Evolutionary conservation across 805 yeast genomes (phyloP), one percentile per base, ranked within the genome.

Genomic region (Saccharomycopsis sp.): DNA sequence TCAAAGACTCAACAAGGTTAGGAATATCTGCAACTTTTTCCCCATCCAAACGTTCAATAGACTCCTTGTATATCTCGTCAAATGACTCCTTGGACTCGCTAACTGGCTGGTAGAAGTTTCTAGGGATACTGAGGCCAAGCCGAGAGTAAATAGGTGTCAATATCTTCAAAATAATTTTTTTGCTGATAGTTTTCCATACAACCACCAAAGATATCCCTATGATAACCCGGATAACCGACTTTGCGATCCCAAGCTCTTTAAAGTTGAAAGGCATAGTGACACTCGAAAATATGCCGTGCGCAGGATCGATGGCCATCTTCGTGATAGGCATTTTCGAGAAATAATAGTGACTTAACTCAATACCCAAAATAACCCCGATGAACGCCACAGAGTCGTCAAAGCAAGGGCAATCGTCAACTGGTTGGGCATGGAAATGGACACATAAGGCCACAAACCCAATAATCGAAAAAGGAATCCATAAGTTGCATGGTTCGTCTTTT

Each of bases 341-440:
- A 9, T 70, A 60, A 83, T 86, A 83, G 64, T 79, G 81, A 18
- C 84, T 77, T 24, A 86, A 62, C 61, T 87, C 94, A 4, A 87
- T 64, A 0, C 99, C 99, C 50, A 83, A 73, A 15, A 91, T 75
- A 50, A 91, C 97, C 2, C 97, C 97, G 55, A 91, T 74, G 65
- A 92, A 92, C 3, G 98, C 96, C 34, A 92, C 96, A 18, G 91
- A 83, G 68, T 92, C 99, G 66, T 91, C 97, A 67, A 86, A 92
- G 69, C 99, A 94, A 1, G 99, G 99, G 67, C 99, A 92, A 63
- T 85, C 87, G 65, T 94, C 99, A 20, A 87, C 83, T 1, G 98
- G 98, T 58, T 79, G 82, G 0, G 91, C 87, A 71, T 91, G 96
- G 48, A 77, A 70, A 64, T 86, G 83, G 21, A 91, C 78, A 37